Evolutionary conservation across 1,139 yeast species (phyloP).

Genomic region (Blastobotrys elegans): DNA sequence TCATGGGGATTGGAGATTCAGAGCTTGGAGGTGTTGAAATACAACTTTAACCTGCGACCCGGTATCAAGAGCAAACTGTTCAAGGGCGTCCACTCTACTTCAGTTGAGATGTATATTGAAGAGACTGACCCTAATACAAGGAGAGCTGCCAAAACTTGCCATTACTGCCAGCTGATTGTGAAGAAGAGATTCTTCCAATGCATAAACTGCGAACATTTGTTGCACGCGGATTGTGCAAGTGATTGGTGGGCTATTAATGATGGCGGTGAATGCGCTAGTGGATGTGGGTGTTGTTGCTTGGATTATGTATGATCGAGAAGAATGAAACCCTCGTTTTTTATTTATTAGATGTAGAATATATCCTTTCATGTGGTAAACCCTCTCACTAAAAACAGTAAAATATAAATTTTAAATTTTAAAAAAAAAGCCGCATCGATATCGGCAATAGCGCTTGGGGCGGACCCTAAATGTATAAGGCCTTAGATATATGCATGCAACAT

Average conservation of each 20-base stretch:
- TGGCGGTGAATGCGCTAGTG: constrained; percentile 71
- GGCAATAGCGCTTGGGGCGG: no score
- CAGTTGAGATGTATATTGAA: constrained; percentile 15
- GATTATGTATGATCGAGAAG: not conserved
- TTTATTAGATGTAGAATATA: no score
- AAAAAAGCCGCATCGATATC: no score
- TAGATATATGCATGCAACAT: no score
- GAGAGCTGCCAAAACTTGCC: constrained; percentile 37
- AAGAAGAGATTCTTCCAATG: constrained; percentile 64
- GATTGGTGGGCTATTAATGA: constrained; percentile 66
- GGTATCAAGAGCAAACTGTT: constrained; percentile 19
- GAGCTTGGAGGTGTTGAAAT: constrained; percentile 71
- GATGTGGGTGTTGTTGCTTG: constrained; percentile 66
- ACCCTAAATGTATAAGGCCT: no score
- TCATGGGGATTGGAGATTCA: constrained; percentile 80
- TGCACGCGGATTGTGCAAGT: constrained; percentile 74
- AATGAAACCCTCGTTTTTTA: no score
- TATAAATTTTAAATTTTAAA: no score
- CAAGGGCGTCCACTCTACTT: not conserved
- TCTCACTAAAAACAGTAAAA: no score
- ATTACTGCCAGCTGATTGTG: constrained; percentile 59
- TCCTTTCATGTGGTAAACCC: no score
- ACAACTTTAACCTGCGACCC: constrained; percentile 39
- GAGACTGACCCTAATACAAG: not conserved
- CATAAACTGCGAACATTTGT: constrained; percentile 66